Evolutionary conservation across 1,139 yeast species (phyloP).

Genomic region (Yamadazyma buinensis): DNA sequence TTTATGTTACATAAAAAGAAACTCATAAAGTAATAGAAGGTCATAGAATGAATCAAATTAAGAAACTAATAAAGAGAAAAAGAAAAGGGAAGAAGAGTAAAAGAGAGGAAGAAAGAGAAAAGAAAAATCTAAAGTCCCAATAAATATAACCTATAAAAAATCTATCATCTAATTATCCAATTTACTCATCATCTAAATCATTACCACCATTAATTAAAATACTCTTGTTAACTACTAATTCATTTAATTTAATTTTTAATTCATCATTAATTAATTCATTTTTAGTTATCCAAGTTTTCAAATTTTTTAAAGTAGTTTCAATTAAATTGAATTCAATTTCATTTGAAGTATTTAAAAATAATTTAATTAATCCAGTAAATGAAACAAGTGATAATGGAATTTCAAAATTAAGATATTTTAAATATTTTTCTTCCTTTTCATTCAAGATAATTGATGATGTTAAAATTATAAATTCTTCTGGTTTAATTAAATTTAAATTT

Average conservation of each 20-base stretch:
- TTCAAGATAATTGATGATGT: slow-evolving; percentile 22
- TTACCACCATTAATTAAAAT: slow-evolving; percentile 28
- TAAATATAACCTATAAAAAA: no score
- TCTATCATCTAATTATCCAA: no score
- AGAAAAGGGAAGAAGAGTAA: no score
- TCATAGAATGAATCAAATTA: no score
- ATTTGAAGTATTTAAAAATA: slow-evolving; percentile 7
- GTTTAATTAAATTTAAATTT: slow-evolving; percentile 27
- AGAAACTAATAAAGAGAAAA: no score
- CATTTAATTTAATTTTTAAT: slow-evolving; percentile 27
- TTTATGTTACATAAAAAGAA: no score
- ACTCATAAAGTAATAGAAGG: no score
- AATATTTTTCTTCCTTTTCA: slow-evolving; percentile 20
- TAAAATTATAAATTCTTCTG: slow-evolving; percentile 34
- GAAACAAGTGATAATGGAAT: slow-evolving; percentile 25
- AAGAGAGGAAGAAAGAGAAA: no score
- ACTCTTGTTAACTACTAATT: slow-evolving; percentile 31
- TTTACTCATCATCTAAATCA: slow-evolving; percentile 5
- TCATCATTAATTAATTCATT: slow-evolving; percentile 20
- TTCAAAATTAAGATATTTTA: slow-evolving; percentile 16
- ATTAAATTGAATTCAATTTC: slow-evolving; percentile 19
- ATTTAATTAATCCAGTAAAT: slow-evolving; percentile 30
- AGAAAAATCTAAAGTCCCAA: no score
- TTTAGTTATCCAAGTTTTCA: slow-evolving; percentile 33
- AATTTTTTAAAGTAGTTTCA: slow-evolving; percentile 25